A percentile compares a stretch with the other conserved stretches of the same genome.
These are phyloP conservation scores for Rhizoctonia solani DNA, from an alignment of 1,284 basidiomycete species.

Conservation along the genomic window DNA sequence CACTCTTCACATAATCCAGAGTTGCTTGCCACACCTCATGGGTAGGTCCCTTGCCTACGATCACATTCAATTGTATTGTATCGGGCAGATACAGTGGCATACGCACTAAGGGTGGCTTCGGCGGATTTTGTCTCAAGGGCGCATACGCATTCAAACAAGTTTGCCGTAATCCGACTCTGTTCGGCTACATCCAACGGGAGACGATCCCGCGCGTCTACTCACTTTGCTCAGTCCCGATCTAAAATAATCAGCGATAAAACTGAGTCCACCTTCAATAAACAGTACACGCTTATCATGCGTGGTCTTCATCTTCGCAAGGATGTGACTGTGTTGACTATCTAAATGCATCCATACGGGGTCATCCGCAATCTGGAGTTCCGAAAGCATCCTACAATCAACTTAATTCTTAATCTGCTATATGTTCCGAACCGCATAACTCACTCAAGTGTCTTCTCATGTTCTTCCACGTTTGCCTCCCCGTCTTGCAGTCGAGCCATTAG, in stretches of 20 bases:
- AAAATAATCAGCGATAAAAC: neutral
- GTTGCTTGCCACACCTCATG: conserved; percentile 83
- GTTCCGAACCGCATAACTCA: conserved; percentile 49
- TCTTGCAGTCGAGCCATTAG: conserved; percentile 83
- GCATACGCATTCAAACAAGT: conserved; percentile 60
- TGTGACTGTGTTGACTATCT: conserved; percentile 88
- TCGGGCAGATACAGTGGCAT: neutral
- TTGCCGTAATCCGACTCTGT: conserved; percentile 51
- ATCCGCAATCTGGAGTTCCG: conserved; percentile 79
- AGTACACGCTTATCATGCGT: conserved; percentile 62
- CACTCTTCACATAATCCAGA: conserved; percentile 56
- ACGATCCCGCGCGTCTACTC: conserved; percentile 6
- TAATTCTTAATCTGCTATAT: conserved; percentile 9
- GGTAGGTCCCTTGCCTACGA: conserved; percentile 61
- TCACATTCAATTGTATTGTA: conserved; percentile 6
- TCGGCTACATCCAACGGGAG: conserved; percentile 23
- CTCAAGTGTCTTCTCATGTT: conserved; percentile 98
- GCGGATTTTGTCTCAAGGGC: conserved; percentile 66
- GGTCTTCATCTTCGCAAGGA: conserved; percentile 76
- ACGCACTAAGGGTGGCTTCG: conserved; percentile 66
- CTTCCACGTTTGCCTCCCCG: conserved; percentile 78
- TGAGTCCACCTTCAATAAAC: conserved; percentile 59
- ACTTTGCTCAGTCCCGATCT: neutral
- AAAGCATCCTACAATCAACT: conserved; percentile 64
- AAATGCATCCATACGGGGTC: conserved; percentile 95